Evolutionary conservation across 2,329 filamentous ascomycete genomes (phyloP).

Genomic region (Colletotrichum phormii): DNA sequence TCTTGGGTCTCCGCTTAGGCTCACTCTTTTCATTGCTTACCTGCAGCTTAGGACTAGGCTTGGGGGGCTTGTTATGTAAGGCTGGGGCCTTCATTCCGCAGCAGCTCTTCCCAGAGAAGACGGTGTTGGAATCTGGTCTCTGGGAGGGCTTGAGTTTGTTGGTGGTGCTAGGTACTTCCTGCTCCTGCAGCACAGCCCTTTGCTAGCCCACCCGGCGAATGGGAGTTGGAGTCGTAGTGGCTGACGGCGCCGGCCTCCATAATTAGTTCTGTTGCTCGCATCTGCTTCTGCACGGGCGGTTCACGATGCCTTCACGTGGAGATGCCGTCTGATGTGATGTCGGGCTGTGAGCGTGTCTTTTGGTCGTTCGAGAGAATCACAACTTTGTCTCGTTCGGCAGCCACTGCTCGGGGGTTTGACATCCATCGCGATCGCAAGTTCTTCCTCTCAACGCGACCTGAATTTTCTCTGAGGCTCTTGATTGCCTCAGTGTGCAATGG

Average conservation of each 20-base stretch:
- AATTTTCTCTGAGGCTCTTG: no score
- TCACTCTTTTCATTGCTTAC: constrained; percentile 14
- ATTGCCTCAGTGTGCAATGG: not conserved
- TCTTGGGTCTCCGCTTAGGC: constrained; percentile 22
- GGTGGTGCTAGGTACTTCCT: not conserved
- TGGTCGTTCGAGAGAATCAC: not conserved
- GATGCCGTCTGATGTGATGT: constrained; percentile 12
- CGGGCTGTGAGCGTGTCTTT: not conserved
- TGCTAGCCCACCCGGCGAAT: constrained; percentile 4
- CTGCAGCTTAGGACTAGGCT: constrained; percentile 29
- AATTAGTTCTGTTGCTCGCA: constrained; percentile 10
- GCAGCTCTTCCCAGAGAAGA: not conserved
- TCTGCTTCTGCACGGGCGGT: not conserved
- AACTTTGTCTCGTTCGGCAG: not conserved
- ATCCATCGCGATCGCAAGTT: not conserved
- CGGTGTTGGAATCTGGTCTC: no score
- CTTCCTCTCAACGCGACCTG: no score
- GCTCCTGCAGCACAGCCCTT: constrained; percentile 14
- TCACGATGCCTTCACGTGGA: not conserved
- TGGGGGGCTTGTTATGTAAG: constrained; percentile 2
- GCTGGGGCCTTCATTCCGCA: constrained; percentile 12
- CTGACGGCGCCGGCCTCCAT: constrained; percentile 31
- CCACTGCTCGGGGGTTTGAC: not conserved
- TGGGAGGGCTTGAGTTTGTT: not conserved
- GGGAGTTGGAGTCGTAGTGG: constrained; percentile 22